These are phyloP conservation scores for Neurospora sp. DNA, from an alignment of 495 filamentous ascomycete genomes.

Conservation along the genomic window DNA sequence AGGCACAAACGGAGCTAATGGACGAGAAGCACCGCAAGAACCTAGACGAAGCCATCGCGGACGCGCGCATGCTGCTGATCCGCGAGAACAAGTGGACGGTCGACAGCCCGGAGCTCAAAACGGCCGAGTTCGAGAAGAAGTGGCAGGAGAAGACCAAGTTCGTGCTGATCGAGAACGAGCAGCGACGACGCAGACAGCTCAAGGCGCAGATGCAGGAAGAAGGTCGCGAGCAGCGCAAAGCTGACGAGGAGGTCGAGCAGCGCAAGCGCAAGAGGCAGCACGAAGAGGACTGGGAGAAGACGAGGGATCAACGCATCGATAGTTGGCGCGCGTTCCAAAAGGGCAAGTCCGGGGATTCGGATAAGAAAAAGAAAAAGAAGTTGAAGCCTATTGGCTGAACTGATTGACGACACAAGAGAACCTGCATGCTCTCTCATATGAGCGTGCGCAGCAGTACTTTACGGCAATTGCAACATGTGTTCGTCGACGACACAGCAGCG, in stretches of 20 bases:
- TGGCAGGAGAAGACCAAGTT: conserved; percentile 89
- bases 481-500: background rate
- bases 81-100: conserved; percentile 86
- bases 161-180: conserved; percentile 89
- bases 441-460: background rate
- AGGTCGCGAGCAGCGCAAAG: conserved; percentile 76
- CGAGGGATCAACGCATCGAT: conserved; percentile 79
- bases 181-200: conserved; percentile 69
- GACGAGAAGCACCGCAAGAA: conserved; percentile 82
- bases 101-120: conserved; percentile 76
- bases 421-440: background rate
- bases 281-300: conserved; percentile 89
- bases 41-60: conserved; percentile 90
- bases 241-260: conserved; percentile 76
- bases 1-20: conserved; percentile 81
- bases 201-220: conserved; percentile 97
- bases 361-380: conserved; percentile 94
- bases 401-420: background rate
- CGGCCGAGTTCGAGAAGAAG: conserved; percentile 66
- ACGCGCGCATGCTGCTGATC: conserved; percentile 88
- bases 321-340: conserved; percentile 94
- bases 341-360: conserved; percentile 46
- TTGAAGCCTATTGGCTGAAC: conserved; percentile 46
- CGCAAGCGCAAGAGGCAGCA: conserved; percentile 89
- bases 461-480: background rate